Evolutionary conservation across 768 basidiomycete species (phyloP).

Genomic region (Boletus speciosus): DNA sequence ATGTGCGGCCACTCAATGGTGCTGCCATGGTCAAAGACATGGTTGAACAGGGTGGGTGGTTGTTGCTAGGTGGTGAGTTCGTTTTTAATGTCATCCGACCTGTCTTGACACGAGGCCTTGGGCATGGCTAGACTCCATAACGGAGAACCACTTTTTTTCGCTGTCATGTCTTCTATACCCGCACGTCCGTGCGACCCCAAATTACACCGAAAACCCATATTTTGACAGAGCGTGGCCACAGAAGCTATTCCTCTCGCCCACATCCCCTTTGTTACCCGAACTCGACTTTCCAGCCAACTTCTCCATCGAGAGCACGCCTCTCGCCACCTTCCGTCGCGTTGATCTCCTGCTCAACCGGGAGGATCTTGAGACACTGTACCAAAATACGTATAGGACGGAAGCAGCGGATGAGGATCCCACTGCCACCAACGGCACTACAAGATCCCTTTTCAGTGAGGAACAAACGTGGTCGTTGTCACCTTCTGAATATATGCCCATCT

Average conservation of each 20-base stretch:
- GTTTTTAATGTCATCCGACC: not conserved
- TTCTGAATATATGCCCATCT: constrained; percentile 48
- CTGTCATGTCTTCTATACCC: constrained; percentile 64
- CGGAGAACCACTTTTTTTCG: constrained; percentile 74
- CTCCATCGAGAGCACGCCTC: constrained; percentile 53
- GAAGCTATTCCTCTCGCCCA: constrained; percentile 56
- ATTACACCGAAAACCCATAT: constrained; percentile 49
- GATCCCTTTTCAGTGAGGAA: constrained; percentile 54
- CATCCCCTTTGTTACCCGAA: constrained; percentile 35
- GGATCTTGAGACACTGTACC: constrained; percentile 48
- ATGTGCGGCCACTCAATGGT: constrained; percentile 38
- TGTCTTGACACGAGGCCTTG: constrained; percentile 4
- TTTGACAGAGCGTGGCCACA: constrained; percentile 68
- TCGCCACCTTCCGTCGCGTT: constrained; percentile 62
- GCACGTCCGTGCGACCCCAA: constrained; percentile 62
- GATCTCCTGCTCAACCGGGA: constrained; percentile 52
- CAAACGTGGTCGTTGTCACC: constrained; percentile 50
- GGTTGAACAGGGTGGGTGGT: constrained; percentile 69
- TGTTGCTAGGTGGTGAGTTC: constrained; percentile 56
- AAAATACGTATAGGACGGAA: constrained; percentile 18
- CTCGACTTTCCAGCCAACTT: constrained; percentile 50
- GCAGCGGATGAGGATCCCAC: constrained; percentile 11
- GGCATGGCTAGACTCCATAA: constrained; percentile 51
- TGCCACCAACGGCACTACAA: constrained; percentile 24
- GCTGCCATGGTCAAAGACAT: constrained; percentile 50